Evolutionary conservation across 2,329 filamentous ascomycete species (phyloP), one percentile per base, ranked within the genome.

Genomic region (Fusarium globosum): DNA sequence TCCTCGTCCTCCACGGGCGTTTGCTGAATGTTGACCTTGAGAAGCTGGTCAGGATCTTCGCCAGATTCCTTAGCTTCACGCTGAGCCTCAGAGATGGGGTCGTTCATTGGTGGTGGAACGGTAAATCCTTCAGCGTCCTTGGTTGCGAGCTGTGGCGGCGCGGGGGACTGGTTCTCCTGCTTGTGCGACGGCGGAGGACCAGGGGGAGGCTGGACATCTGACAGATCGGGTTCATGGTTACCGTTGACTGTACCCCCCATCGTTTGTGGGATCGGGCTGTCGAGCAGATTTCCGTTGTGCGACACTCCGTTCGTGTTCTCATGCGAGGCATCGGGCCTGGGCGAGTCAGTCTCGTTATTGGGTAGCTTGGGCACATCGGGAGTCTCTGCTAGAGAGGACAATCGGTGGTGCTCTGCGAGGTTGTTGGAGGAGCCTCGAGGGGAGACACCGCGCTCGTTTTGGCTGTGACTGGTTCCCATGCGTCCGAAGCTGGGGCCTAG

Each of bases 21-120:
- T 73, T 93, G 93, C 71, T 92, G 88, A 58, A 97, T 97, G 79
- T 90, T 94, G 59, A 97, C 87, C 81, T 93, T 96, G 84, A 95
- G 95, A 14, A 91, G 85, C 52, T 91, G 88, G n/a, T 92, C 90
- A 10, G 82, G 83, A 48, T 91, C 89, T 56, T 91, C 90, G 18
- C 83, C 85, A 14, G 82, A 83, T 60, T 86, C 87, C 79, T 65
- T 72, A 21, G 76, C 76, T n/a, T 95, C 93, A 48, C 87, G 87
- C 80, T 95, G 88, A 13, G 93, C 93, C 79, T 92, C 90, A 0
- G 93, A 92, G 65, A 96, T 92, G 7, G 90, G 86, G 80, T 92
- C 86, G 74, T 91, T 86, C 76, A 86, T 85, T 4, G 89, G 85
- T 0, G 90, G 86, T 0, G 92, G 93, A n/a, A 96, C 88, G 8